Evolutionary conservation across 2,329 filamentous ascomycete species (phyloP).

Genomic region (Ophiostoma ulmi): DNA sequence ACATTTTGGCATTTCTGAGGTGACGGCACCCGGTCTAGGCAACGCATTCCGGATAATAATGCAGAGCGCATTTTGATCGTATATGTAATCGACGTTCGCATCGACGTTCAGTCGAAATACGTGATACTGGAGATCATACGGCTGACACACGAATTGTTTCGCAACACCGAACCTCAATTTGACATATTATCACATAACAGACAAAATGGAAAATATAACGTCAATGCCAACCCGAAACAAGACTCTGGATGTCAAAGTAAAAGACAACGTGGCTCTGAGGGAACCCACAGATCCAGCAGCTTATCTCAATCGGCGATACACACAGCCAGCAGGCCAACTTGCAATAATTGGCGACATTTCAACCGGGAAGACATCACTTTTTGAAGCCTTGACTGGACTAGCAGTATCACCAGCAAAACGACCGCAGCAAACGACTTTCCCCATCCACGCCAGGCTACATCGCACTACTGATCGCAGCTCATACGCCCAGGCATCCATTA

Average conservation of each 20-base stretch:
- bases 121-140: not conserved
- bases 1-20: not conserved
- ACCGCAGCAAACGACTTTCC: not conserved
- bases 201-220: not conserved
- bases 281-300: not conserved
- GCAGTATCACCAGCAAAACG: constrained; percentile 13
- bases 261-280: not conserved
- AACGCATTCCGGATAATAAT: not conserved
- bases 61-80: not conserved
- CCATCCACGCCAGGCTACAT: not conserved
- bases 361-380: constrained; percentile 24
- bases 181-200: not conserved
- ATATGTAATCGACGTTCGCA: not conserved
- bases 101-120: not conserved
- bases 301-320: not conserved
- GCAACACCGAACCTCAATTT: not conserved
- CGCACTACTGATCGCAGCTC: not conserved
- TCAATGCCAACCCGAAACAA: too few relatives aligned
- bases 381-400: constrained; percentile 22
- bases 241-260: not conserved
- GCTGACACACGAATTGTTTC: too few relatives aligned
- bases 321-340: constrained; percentile 12
- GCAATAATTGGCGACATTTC: constrained; percentile 24
- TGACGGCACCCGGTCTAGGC: not conserved
- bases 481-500: constrained; percentile 18